Evolutionary conservation across 23 red algal genomes (phyloP).

Genomic region (Gracilariopsis chorda): DNA sequence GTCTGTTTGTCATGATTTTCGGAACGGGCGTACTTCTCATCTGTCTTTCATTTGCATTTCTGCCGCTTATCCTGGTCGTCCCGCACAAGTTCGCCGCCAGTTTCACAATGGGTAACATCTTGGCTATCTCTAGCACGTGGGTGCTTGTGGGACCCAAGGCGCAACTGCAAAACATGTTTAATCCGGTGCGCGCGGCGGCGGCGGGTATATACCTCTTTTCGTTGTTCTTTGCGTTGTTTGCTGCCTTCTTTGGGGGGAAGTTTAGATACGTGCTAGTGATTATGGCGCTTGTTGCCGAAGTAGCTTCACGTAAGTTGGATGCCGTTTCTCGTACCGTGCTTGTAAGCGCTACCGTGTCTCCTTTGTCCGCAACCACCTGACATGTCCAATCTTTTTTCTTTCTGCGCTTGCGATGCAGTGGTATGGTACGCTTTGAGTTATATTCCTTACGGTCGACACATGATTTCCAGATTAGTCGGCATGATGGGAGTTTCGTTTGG

Average conservation of each 20-base stretch:
- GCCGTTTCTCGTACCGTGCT: neutral
- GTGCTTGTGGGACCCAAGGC: constrained; percentile 80
- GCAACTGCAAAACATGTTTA: constrained; percentile 84
- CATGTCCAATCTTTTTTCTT: neutral
- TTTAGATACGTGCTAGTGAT: constrained; percentile 83
- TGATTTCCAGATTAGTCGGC: constrained; percentile 51
- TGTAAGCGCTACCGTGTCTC: neutral
- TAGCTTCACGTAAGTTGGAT: constrained; percentile 61
- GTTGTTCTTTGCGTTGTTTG: constrained; percentile 75
- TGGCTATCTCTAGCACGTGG: constrained; percentile 77
- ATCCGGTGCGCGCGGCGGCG: constrained; percentile 74
- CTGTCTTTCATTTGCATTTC: constrained; percentile 65
- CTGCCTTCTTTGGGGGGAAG: constrained; percentile 69
- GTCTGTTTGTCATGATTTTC: constrained; percentile 83
- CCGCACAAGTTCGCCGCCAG: constrained; percentile 83
- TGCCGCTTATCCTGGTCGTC: constrained; percentile 73
- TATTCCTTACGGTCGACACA: constrained; percentile 71
- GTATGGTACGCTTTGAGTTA: constrained; percentile 77
- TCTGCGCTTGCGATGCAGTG: constrained; percentile 7
- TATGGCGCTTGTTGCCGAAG: constrained; percentile 69
- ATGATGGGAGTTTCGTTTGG: neutral
- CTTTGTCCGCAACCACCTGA: neutral
- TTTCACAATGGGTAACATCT: constrained; percentile 85
- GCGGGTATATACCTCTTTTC: constrained; percentile 62
- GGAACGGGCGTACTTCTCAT: constrained; percentile 82